Evolutionary conservation across 306 rosid species (phyloP).

Genomic region (Quillaja saponaria): DNA sequence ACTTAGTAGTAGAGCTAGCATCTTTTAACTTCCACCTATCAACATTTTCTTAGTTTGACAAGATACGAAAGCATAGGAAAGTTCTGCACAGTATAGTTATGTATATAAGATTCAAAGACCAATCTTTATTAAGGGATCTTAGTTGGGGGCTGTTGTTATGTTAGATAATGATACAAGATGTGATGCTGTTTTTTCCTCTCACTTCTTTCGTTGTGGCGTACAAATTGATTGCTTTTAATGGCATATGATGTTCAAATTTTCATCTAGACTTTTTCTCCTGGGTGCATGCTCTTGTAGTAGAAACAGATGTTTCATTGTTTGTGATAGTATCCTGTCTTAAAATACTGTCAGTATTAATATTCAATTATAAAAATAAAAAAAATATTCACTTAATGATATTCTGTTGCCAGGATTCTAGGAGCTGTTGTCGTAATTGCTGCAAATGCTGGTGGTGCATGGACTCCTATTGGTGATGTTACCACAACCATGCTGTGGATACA

Average conservation of each 20-base stretch:
- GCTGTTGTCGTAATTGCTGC: conserved; percentile 96
- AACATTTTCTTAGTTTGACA: neutral
- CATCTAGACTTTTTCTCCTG: too few species aligned
- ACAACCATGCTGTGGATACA: conserved; percentile 99
- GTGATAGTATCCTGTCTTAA: too few species aligned
- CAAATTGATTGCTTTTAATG: neutral
- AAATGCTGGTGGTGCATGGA: conserved; percentile 99
- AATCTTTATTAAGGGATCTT: neutral
- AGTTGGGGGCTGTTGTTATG: neutral
- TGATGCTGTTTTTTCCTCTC: neutral
- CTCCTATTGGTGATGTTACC: conserved; percentile 97
- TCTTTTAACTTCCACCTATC: too few species aligned
- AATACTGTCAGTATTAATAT: too few species aligned
- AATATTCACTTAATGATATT: conserved; percentile 32
- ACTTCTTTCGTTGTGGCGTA: neutral
- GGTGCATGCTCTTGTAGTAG: too few species aligned
- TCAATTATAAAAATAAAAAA: too few species aligned
- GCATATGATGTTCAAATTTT: neutral
- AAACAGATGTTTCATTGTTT: too few species aligned
- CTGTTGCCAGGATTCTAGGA: conserved; percentile 82
- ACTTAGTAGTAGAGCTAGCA: too few species aligned
- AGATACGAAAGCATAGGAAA: too few species aligned
- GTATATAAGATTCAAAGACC: neutral
- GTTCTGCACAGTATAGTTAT: too few species aligned
- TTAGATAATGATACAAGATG: neutral